Percentiles rank a stretch among this genome's conserved stretches.
These are phyloP conservation scores for Peltaster fructicola DNA, from an alignment of 2,329 filamentous ascomycete species.

Conservation along the genomic window DNA sequence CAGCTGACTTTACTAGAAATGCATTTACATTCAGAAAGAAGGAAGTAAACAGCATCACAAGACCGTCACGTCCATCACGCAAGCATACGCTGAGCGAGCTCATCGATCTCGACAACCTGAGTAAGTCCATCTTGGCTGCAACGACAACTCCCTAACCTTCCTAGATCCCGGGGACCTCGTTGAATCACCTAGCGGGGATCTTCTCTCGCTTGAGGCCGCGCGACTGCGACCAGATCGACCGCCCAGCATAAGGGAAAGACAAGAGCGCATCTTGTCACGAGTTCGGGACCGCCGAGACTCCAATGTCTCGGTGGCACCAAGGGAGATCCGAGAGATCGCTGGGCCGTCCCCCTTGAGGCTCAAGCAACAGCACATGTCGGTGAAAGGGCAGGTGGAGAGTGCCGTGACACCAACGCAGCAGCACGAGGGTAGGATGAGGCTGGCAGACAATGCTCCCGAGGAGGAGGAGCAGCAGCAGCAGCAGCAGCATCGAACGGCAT, in stretches of 20 bases:
- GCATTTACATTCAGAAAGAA: slow-evolving; percentile 6
- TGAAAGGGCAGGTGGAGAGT: too few species aligned
- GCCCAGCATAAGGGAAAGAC: slow-evolving; percentile 19
- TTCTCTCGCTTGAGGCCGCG: slow-evolving; percentile 12
- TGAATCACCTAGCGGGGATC: slow-evolving; percentile 16
- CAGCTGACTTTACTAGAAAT: not conserved
- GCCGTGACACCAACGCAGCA: too few species aligned
- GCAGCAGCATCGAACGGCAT: too few species aligned
- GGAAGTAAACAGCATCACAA: slow-evolving; percentile 6
- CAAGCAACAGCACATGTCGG: too few species aligned
- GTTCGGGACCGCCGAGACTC: not conserved
- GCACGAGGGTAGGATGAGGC: too few species aligned
- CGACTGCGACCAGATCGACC: slow-evolving; percentile 15
- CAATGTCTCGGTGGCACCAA: too few species aligned
- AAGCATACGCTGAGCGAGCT: slow-evolving; percentile 13
- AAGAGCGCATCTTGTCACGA: slow-evolving; percentile 14
- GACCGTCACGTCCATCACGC: slow-evolving; percentile 6
- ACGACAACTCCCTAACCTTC: too few species aligned
- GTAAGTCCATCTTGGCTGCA: too few species aligned
- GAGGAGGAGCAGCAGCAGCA: too few species aligned
- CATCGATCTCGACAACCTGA: slow-evolving; percentile 12
- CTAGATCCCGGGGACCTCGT: slow-evolving; percentile 10
- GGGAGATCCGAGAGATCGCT: too few species aligned
- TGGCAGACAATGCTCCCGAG: too few species aligned
- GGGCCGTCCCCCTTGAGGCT: too few species aligned